phyloP scores from a whole-genome alignment of 2,329 filamentous ascomycete genomes.

The Acephala macrosclerotiorum region DNA sequence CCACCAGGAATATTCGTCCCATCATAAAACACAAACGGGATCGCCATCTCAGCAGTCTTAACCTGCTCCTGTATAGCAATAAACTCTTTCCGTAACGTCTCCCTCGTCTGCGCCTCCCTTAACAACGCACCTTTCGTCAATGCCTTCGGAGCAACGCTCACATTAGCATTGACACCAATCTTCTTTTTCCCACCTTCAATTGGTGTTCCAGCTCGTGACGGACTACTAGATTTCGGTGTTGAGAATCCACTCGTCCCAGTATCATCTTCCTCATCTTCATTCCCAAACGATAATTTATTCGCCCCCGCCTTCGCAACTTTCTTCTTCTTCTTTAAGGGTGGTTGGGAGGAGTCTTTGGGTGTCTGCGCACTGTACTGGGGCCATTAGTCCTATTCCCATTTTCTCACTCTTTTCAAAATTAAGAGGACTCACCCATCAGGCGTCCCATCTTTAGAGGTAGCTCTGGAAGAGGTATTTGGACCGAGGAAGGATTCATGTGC shows the following conservation, averaged over 20 bases:
- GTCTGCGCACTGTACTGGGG: slow-evolving; percentile 50
- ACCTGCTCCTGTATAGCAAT: slow-evolving; percentile 82
- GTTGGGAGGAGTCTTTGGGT: slow-evolving; percentile 43
- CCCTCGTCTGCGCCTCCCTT: slow-evolving; percentile 79
- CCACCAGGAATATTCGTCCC: slow-evolving; percentile 90
- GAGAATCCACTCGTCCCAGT: slow-evolving; percentile 44
- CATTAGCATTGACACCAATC: slow-evolving; percentile 67
- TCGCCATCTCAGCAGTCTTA: slow-evolving; percentile 85
- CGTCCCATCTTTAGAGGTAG: slow-evolving; percentile 45
- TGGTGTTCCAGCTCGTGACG: slow-evolving; percentile 40
- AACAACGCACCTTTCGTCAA: slow-evolving; percentile 79
- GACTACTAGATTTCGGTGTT: slow-evolving; percentile 31
- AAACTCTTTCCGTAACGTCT: slow-evolving; percentile 81
- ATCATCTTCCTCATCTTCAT: slow-evolving; percentile 54
- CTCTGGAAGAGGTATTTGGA: slow-evolving; percentile 28
- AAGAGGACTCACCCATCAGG: slow-evolving; percentile 62
- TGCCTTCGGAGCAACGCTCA: slow-evolving; percentile 73
- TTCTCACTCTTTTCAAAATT: background rate
- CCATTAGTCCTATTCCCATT: slow-evolving; percentile 36
- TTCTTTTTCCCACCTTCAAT: slow-evolving; percentile 48
- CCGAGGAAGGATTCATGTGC: slow-evolving; percentile 67
- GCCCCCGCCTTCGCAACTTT: slow-evolving; percentile 54
- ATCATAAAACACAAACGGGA: slow-evolving; percentile 98
- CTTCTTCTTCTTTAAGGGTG: slow-evolving; percentile 48
- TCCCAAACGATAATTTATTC: slow-evolving; percentile 68